A percentile compares a stretch with the other conserved stretches of the same genome.
Conservation (phyloP, 2,329 filamentous ascomycete genomes). For the Nemania abortiva region DNA sequence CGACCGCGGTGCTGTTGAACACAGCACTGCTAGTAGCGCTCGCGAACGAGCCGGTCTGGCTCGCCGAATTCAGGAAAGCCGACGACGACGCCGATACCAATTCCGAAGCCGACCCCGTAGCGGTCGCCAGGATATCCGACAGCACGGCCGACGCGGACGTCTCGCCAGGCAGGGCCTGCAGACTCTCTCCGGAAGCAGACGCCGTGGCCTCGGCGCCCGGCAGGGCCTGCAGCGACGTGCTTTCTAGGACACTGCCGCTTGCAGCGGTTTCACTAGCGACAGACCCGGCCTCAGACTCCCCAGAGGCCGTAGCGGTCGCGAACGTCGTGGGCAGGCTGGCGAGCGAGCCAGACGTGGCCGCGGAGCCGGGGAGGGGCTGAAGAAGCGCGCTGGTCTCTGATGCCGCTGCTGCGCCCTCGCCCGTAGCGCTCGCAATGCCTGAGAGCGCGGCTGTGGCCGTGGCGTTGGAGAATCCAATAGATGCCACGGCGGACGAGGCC, state of each 20-base stretch:
- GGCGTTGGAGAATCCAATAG: neutral
- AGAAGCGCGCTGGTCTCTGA: slow-evolving; percentile 17
- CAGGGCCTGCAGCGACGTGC: slow-evolving; percentile 12
- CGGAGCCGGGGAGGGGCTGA: slow-evolving; percentile 29
- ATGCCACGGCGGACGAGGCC: neutral
- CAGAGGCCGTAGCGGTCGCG: slow-evolving; percentile 13
- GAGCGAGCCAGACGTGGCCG: slow-evolving; percentile 21
- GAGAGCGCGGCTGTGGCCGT: neutral
- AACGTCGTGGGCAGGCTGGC: slow-evolving; percentile 21
- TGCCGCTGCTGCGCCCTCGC: slow-evolving; percentile 2
- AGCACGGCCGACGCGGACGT: slow-evolving; percentile 4
- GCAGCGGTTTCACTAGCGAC: neutral
- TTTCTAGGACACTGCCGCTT: neutral
- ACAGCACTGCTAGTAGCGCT: slow-evolving; percentile 16
- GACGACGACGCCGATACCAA: neutral
- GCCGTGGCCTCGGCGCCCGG: slow-evolving; percentile 5
- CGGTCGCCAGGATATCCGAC: slow-evolving; percentile 14
- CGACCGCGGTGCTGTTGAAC: neutral
- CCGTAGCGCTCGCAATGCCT: slow-evolving; percentile 7
- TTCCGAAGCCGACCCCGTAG: slow-evolving; percentile 4
- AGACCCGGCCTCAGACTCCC: neutral
- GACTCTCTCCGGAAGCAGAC: neutral
- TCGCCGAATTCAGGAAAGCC: slow-evolving; percentile 8
- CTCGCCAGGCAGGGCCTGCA: slow-evolving; percentile 6
- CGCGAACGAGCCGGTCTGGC: slow-evolving; percentile 24